Evolutionary conservation across 192 early-diverging fungal species (phyloP).

Genomic region (Rhizophagus sp.): DNA sequence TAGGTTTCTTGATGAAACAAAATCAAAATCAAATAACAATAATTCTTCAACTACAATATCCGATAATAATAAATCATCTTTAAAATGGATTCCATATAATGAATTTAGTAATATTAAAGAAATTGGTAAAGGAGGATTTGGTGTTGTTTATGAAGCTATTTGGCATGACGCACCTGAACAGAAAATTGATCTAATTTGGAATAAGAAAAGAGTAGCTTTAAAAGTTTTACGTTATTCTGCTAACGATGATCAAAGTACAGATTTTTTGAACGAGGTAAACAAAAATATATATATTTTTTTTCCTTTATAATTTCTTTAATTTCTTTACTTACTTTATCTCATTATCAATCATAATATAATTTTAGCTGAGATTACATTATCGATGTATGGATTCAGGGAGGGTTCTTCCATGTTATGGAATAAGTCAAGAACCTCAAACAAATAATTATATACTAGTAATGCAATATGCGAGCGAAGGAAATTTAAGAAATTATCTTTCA

Average conservation of each 20-base stretch:
- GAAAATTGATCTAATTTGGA: slow-evolving; percentile 9
- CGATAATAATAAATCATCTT: background rate
- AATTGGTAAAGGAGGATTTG: slow-evolving; percentile 18
- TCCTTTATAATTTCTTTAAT: background rate
- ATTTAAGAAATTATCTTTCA: background rate
- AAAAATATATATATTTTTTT: background rate
- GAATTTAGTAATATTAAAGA: slow-evolving; percentile 17
- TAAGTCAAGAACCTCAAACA: slow-evolving; percentile 15
- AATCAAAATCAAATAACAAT: background rate
- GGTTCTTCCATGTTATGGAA: slow-evolving; percentile 12
- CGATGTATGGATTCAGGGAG: slow-evolving; percentile 12
- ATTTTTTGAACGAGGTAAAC: slow-evolving; percentile 18
- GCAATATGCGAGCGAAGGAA: slow-evolving; percentile 24
- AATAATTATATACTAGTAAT: slow-evolving; percentile 20
- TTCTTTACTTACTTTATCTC: background rate
- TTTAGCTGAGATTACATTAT: slow-evolving; percentile 1
- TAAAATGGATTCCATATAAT: slow-evolving; percentile 20
- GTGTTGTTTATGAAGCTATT: slow-evolving; percentile 14
- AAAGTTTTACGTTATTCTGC: background rate
- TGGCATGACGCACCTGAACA: slow-evolving; percentile 7
- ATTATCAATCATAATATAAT: background rate
- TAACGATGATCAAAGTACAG: background rate
- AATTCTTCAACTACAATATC: background rate
- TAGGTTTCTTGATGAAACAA: slow-evolving; percentile 4
- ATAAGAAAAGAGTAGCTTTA: slow-evolving; percentile 15